These are phyloP conservation scores for Penicillium goetzii DNA, from an alignment of 495 filamentous ascomycete species.

Conservation along the genomic window DNA sequence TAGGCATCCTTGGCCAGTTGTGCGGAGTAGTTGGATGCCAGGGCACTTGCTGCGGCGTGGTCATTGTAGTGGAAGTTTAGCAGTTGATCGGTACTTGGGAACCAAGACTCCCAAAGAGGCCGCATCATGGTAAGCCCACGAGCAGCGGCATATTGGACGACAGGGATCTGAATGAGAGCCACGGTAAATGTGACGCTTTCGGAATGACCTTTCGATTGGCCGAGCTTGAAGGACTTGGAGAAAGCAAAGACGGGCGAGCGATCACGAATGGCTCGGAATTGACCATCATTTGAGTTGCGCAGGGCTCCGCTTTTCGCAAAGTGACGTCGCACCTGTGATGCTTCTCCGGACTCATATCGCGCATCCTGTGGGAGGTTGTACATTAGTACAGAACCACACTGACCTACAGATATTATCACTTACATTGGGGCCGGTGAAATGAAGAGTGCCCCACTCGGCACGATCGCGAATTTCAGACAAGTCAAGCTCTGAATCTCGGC, in stretches of 20 bases:
- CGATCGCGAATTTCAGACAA: constrained; percentile 77
- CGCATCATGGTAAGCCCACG: constrained; percentile 82
- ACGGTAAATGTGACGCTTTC: constrained; percentile 79
- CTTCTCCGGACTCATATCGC: constrained; percentile 71
- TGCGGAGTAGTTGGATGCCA: constrained; percentile 78
- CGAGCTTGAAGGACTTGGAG: constrained; percentile 73
- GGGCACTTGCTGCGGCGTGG: constrained; percentile 60
- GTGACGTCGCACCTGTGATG: constrained; percentile 64
- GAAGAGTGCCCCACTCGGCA: constrained; percentile 86
- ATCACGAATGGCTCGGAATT: constrained; percentile 74
- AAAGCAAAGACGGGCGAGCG: constrained; percentile 92
- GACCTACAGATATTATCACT: constrained; percentile 19
- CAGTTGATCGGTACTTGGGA: constrained; percentile 61
- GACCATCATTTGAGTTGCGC: constrained; percentile 63
- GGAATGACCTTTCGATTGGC: constrained; percentile 25
- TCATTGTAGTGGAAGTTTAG: constrained; percentile 79
- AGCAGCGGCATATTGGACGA: constrained; percentile 83
- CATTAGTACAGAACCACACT: constrained; percentile 22
- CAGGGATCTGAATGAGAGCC: constrained; percentile 79
- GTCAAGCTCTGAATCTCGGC: constrained; percentile 64
- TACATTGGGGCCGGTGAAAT: constrained; percentile 73
- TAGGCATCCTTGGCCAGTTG: constrained; percentile 79
- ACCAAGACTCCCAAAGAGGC: constrained; percentile 84
- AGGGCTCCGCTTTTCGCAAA: constrained; percentile 75
- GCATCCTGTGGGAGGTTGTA: constrained; percentile 46